These are phyloP conservation scores for Auricularia heimuer DNA, from an alignment of 768 basidiomycete species.

Conservation along the genomic window DNA sequence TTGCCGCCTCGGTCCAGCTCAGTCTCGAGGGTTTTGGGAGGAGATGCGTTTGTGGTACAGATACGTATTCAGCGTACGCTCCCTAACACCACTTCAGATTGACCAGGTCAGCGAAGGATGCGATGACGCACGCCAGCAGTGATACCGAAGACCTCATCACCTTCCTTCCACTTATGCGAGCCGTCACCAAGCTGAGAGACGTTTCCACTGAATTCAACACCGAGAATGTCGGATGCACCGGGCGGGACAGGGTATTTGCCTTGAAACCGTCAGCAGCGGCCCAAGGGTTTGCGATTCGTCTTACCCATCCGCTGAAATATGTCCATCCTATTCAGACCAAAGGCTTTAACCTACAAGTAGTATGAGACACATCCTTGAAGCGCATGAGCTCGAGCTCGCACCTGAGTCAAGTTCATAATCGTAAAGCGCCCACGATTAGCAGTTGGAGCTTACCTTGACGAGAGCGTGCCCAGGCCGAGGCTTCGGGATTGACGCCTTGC, in stretches of 20 bases:
- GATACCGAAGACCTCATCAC: constrained; percentile 31
- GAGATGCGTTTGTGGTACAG: constrained; percentile 7
- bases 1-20: constrained; percentile 30
- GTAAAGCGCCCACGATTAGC: not conserved
- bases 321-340: constrained; percentile 32
- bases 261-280: constrained; percentile 4
- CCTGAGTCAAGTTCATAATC: too few species aligned
- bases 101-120: not conserved
- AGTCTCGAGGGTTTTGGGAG: constrained; percentile 28
- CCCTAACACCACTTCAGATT: constrained; percentile 38
- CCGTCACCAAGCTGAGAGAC: constrained; percentile 22
- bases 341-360: constrained; percentile 16
- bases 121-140: constrained; percentile 22
- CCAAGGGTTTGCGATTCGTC: not conserved
- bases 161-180: constrained; percentile 19
- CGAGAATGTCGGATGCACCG: constrained; percentile 26
- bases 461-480: constrained; percentile 58
- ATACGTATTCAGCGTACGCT: constrained; percentile 72
- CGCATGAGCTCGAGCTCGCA: too few species aligned
- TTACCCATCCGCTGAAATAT: constrained; percentile 16
- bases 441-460: constrained; percentile 46
- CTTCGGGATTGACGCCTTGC: constrained; percentile 40
- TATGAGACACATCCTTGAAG: not conserved
- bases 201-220: constrained; percentile 30
- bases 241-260: constrained; percentile 29